Percentiles rank a stretch among this genome's conserved stretches.
phyloP scores from a whole-genome alignment of 805 yeast species.

The Wickerhamiella spandovensis region DNA sequence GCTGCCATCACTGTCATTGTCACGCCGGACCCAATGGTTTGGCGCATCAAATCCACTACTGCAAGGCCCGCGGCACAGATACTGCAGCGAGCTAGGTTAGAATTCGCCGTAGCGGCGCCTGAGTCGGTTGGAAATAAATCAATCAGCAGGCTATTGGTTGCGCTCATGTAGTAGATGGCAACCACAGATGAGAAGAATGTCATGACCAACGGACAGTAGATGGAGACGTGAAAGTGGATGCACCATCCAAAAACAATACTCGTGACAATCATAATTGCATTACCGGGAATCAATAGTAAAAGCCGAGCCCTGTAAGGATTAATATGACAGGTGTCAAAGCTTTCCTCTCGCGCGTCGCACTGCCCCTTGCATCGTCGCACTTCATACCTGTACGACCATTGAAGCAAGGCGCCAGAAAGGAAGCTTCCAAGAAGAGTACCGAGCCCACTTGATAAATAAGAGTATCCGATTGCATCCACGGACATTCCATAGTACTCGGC shows the following conservation, averaged over 20 bases:
- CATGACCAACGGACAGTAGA: constrained; percentile 47
- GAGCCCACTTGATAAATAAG: constrained; percentile 63
- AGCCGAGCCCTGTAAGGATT: constrained; percentile 41
- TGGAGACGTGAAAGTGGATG: constrained; percentile 32
- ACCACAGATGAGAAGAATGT: constrained; percentile 45
- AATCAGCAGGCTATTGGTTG: constrained; percentile 54
- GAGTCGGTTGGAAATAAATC: constrained; percentile 60
- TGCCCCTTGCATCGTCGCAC: constrained; percentile 8
- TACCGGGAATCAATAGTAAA: constrained; percentile 32
- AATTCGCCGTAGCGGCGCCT: constrained; percentile 61
- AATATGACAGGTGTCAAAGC: constrained; percentile 6
- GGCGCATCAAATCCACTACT: constrained; percentile 47
- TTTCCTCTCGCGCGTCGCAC: neutral
- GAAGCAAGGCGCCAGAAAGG: constrained; percentile 41
- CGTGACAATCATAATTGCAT: constrained; percentile 29
- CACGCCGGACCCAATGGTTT: constrained; percentile 53
- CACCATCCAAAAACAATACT: constrained; percentile 64
- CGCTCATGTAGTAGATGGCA: constrained; percentile 45
- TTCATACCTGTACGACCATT: constrained; percentile 33
- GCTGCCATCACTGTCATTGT: constrained; percentile 57
- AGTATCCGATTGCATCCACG: constrained; percentile 49
- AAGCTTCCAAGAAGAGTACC: constrained; percentile 53
- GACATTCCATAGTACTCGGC: constrained; percentile 36
- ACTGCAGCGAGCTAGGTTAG: constrained; percentile 63
- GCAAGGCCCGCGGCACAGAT: constrained; percentile 60